These are phyloP conservation scores for Mycena filopes DNA, from an alignment of 768 basidiomycete species.

Conservation along the genomic window DNA sequence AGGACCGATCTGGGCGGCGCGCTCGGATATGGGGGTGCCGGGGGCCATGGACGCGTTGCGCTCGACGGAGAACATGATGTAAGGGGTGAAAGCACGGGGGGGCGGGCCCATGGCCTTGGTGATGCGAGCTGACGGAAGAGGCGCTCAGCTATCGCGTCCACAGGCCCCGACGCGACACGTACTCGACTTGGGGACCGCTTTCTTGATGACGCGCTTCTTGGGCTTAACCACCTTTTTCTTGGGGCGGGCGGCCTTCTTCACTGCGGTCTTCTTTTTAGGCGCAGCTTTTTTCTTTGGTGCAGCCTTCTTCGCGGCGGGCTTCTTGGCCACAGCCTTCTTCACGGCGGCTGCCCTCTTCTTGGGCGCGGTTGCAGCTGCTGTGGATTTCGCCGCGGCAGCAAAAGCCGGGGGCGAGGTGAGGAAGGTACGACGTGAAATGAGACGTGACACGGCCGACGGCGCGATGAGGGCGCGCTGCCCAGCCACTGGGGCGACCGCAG, in stretches of 20 bases:
- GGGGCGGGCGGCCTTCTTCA: slow-evolving; percentile 10
- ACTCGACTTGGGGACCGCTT: neutral
- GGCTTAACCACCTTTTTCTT: slow-evolving; percentile 12
- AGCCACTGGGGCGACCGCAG: neutral
- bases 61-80: neutral
- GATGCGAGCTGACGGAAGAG: neutral
- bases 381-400: slow-evolving; percentile 1
- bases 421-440: slow-evolving; percentile 11
- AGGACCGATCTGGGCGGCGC: neutral
- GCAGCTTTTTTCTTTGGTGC: slow-evolving; percentile 1
- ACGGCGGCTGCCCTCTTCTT: neutral
- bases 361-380: neutral
- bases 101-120: slow-evolving; percentile 19
- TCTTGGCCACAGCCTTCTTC: neutral
- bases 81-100: neutral
- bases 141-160: neutral
- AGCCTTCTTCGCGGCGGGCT: neutral
- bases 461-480: neutral
- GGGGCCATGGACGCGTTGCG: neutral
- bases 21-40: neutral
- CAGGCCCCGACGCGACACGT: neutral
- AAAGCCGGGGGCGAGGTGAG: neutral
- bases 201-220: slow-evolving; percentile 18
- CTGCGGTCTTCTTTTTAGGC: slow-evolving; percentile 3
- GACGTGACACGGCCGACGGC: neutral